Percentiles rank a stretch among this genome's conserved stretches.
phyloP scores from a whole-genome alignment of 2,329 filamentous ascomycete genomes.

The Xylaria sp. region DNA sequence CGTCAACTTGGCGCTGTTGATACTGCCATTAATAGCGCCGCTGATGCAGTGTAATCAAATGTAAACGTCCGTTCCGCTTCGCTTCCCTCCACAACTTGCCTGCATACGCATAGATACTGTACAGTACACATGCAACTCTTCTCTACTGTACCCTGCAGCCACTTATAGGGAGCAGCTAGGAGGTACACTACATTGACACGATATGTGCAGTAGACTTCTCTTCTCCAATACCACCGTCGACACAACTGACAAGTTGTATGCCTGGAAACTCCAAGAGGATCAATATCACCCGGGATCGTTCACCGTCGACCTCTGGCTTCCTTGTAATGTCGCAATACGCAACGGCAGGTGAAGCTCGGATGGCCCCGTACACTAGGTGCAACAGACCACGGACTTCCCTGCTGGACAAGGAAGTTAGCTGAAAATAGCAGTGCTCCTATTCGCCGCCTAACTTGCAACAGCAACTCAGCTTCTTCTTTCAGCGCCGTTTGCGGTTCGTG shows the following conservation, averaged over 20 bases:
- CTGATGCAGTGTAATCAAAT: slow-evolving; percentile 18
- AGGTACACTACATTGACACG: background rate
- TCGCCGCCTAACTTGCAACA: slow-evolving; percentile 37
- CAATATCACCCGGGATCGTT: slow-evolving; percentile 4
- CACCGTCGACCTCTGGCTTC: slow-evolving; percentile 18
- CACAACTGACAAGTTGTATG: background rate
- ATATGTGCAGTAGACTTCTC: background rate
- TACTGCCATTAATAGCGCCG: slow-evolving; percentile 16
- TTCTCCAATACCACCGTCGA: too few relatives aligned
- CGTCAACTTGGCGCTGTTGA: slow-evolving; percentile 13
- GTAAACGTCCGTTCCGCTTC: slow-evolving; percentile 5
- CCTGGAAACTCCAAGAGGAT: slow-evolving; percentile 5
- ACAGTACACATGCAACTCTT: background rate
- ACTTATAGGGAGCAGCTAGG: background rate
- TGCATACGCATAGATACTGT: background rate
- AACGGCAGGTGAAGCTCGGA: slow-evolving; percentile 26
- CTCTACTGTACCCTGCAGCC: background rate
- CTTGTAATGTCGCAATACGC: slow-evolving; percentile 26
- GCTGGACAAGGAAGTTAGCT: slow-evolving; percentile 28
- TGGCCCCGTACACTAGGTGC: slow-evolving; percentile 22
- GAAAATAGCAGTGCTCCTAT: slow-evolving; percentile 39
- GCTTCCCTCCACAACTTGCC: background rate
- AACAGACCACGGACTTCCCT: slow-evolving; percentile 24
- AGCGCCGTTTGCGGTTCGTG: slow-evolving; percentile 12
- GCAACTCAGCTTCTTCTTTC: slow-evolving; percentile 34